These are phyloP conservation scores for Zelonia costaricensis DNA, from an alignment of 208 protist genomes.

Conservation along the genomic window DNA sequence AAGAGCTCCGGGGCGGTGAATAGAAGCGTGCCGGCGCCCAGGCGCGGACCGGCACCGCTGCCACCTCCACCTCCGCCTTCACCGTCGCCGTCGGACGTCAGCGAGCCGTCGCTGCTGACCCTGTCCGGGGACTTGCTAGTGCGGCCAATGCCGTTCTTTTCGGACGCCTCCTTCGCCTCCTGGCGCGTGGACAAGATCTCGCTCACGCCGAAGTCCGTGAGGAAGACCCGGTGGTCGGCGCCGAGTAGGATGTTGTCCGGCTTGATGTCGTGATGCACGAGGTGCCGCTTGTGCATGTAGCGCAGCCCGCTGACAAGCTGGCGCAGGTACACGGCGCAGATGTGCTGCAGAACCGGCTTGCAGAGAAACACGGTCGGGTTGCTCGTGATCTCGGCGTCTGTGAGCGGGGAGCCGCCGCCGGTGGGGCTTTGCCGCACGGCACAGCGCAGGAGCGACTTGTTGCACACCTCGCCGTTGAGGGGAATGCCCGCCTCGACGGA, in stretches of 20 bases:
- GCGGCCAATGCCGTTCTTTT: constrained; percentile 1
- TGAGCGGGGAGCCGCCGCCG: constrained; percentile 22
- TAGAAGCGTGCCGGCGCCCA: constrained; percentile 63
- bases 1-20: constrained; percentile 80
- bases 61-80: not conserved
- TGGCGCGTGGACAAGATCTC: constrained; percentile 47
- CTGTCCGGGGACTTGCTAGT: not conserved
- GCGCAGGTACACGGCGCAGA: constrained; percentile 58
- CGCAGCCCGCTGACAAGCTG: constrained; percentile 76
- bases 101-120: not conserved
- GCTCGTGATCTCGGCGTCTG: constrained; percentile 28
- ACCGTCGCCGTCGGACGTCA: not conserved
- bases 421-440: constrained; percentile 28
- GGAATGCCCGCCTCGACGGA: constrained; percentile 27
- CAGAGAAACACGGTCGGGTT: constrained; percentile 40
- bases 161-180: constrained; percentile 12
- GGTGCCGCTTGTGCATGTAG: constrained; percentile 74
- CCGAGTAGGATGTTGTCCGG: constrained; percentile 79
- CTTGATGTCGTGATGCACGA: constrained; percentile 86
- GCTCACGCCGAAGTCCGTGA: constrained; percentile 81
- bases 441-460: constrained; percentile 39
- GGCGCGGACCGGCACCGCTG: constrained; percentile 5
- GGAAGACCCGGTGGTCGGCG: constrained; percentile 50
- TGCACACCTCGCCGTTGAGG: constrained; percentile 39
- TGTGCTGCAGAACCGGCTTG: constrained; percentile 36